A percentile compares a stretch with the other conserved stretches of the same genome.
Conservation (phyloP, 495 filamentous ascomycete genomes). For the Lasiosphaeris hirsuta region DNA sequence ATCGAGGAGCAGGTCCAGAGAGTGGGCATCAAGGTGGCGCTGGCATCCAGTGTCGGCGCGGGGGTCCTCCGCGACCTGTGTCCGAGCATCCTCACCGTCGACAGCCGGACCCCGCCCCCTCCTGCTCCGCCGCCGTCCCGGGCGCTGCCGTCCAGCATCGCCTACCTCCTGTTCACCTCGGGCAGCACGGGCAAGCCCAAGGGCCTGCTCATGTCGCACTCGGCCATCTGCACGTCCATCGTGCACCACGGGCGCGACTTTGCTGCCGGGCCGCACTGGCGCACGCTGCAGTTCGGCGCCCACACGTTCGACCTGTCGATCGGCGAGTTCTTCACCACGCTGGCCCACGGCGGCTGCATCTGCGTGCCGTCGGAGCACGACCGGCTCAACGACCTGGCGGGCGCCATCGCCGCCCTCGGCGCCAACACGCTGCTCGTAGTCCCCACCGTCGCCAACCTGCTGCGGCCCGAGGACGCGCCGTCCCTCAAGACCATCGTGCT, state of each 20-base stretch:
- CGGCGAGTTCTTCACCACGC: conserved; percentile 50
- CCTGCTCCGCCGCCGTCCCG: background rate
- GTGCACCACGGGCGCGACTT: background rate
- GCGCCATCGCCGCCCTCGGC: conserved; percentile 21
- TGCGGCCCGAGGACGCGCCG: conserved; percentile 30
- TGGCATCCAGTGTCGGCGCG: background rate
- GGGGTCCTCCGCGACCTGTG: too few relatives aligned
- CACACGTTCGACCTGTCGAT: conserved; percentile 59
- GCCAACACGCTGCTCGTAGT: conserved; percentile 23
- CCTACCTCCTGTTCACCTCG: background rate
- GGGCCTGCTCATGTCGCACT: background rate
- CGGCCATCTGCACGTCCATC: background rate
- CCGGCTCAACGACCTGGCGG: conserved; percentile 32
- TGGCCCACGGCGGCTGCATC: conserved; percentile 57
- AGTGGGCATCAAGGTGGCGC: background rate
- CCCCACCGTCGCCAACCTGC: conserved; percentile 16
- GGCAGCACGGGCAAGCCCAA: background rate
- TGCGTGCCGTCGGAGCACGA: conserved; percentile 58
- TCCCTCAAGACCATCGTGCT: conserved; percentile 46
- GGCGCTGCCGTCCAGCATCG: background rate
- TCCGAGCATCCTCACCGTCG: background rate
- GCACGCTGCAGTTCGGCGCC: conserved; percentile 52
- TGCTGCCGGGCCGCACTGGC: too few relatives aligned
- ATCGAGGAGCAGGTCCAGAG: background rate
- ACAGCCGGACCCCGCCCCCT: background rate